Base-by-base conservation (phyloP, 1,284 basidiomycete genomes). In the Puccinia coronata region DNA sequence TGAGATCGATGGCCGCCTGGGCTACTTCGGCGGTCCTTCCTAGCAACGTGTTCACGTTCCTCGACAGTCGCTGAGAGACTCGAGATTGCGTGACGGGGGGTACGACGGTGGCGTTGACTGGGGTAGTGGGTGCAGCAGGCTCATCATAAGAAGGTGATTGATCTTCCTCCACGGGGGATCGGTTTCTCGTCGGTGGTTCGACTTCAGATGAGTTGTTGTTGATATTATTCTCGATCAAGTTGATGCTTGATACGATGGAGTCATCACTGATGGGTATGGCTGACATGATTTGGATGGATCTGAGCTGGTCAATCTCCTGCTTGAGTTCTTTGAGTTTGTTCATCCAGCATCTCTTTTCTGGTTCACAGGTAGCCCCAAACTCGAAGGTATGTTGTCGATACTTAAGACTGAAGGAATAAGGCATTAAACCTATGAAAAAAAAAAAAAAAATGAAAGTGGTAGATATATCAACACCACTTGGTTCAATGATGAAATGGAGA, bases 321-420 rank as follows among this genome's bases (percentile, higher is more conserved):
- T 73, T 73, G 34, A 74, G 47, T 43, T 41, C 69, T 74, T 43
- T 72, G 14, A 80, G 43, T 25, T 80, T 80, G 49, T 59, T 49
- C 69, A 80, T 80, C 79, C 79, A 80, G 47, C 57, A 65, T 63
- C 69, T 63, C 57, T 80, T 80, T 43, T 80, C 79, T n/a, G 70
- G 34, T 65, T 80, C 79, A 59, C 79, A 80, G 12, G 70, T 80
- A 4, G 79, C 79, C 23, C 79, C 79, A 43, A 80, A 80, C 39
- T 80, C 79, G 41, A 80, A 80, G 23, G 79, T 63, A 41, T 80
- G 79, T 49, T 80, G 69, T 23, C 79, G 53, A 65, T 80, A 74
- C 41, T 80, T 80, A 16, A 80, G 53, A 67, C 57, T 80, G 61
- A 80, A 80, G 20, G 79, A 80, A 74, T 80, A 47, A 28, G 79